Conservation (phyloP, 192 early-diverging fungal genomes). For the Entomortierella lignicola region DNA sequence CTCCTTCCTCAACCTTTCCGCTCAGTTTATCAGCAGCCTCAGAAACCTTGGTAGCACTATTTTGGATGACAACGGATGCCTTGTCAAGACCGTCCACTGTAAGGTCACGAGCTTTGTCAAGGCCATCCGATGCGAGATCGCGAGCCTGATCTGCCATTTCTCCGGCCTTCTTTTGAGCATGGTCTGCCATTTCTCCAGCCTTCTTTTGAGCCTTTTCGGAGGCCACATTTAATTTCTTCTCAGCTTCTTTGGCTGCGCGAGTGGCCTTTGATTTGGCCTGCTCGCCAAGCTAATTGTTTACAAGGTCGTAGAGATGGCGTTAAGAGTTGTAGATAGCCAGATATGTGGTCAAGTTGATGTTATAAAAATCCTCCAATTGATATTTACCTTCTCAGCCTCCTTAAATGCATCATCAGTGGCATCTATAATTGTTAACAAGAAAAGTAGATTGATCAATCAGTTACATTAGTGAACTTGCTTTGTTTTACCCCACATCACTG, state of each 20-base stretch:
- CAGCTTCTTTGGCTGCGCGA: conserved; percentile 15
- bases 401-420: conserved; percentile 38
- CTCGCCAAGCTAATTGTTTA: conserved; percentile 22
- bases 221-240: conserved; percentile 13
- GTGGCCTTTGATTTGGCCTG: conserved; percentile 36
- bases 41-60: neutral
- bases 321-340: neutral
- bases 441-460: too few relatives aligned
- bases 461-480: too few relatives aligned
- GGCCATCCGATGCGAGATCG: conserved; percentile 34
- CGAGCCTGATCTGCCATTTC: conserved; percentile 38
- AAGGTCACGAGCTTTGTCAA: conserved; percentile 29
- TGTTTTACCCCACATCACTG: too few relatives aligned
- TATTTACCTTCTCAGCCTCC: conserved; percentile 49
- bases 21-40: neutral
- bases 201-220: conserved; percentile 26
- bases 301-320: too few relatives aligned
- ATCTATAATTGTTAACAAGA: neutral
- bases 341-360: too few relatives aligned
- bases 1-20: neutral
- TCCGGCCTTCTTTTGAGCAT: conserved; percentile 32
- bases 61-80: conserved; percentile 21
- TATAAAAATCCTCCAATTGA: too few relatives aligned
- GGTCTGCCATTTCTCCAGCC: conserved; percentile 32
- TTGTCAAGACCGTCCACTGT: conserved; percentile 41